phyloP scores from a whole-genome alignment of 352 stramenopile species.

The Globisporangium perplexum region DNA sequence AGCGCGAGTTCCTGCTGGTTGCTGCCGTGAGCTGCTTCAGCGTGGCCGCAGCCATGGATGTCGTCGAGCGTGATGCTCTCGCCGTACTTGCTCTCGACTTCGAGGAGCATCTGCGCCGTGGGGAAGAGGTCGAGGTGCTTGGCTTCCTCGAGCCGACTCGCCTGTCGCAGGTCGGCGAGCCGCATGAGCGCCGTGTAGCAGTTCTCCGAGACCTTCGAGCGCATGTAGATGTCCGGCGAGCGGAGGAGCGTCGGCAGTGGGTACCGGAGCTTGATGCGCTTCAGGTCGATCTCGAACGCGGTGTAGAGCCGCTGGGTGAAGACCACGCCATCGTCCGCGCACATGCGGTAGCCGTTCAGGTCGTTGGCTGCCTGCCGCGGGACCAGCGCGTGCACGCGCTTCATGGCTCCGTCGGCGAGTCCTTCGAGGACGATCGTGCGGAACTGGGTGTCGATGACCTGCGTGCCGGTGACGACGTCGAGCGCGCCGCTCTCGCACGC shows the following conservation, averaged over 20 bases:
- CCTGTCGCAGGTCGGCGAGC: constrained; percentile 63
- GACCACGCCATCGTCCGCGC: constrained; percentile 59
- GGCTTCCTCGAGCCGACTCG: constrained; percentile 41
- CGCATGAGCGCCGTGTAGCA: constrained; percentile 74
- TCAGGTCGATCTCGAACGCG: constrained; percentile 82
- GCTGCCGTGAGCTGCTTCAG: not conserved
- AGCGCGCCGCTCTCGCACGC: constrained; percentile 50
- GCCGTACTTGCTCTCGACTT: constrained; percentile 90
- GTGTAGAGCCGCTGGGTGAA: constrained; percentile 86
- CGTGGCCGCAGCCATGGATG: constrained; percentile 47
- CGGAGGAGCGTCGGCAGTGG: constrained; percentile 63
- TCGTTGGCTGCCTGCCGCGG: constrained; percentile 29
- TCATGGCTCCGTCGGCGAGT: constrained; percentile 54
- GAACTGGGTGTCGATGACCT: constrained; percentile 82
- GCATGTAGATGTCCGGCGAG: constrained; percentile 88
- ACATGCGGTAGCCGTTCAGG: constrained; percentile 42
- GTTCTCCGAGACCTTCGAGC: constrained; percentile 72
- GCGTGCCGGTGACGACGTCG: constrained; percentile 83
- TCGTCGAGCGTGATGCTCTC: constrained; percentile 88
- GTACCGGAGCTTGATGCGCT: constrained; percentile 86
- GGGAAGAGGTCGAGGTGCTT: constrained; percentile 75
- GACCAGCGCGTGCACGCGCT: constrained; percentile 31
- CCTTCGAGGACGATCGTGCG: constrained; percentile 88
- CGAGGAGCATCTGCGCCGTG: constrained; percentile 60
- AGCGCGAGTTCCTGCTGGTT: not conserved